These are phyloP conservation scores for Trametes sp. DNA, from an alignment of 1,284 basidiomycete genomes.

Conservation along the genomic window DNA sequence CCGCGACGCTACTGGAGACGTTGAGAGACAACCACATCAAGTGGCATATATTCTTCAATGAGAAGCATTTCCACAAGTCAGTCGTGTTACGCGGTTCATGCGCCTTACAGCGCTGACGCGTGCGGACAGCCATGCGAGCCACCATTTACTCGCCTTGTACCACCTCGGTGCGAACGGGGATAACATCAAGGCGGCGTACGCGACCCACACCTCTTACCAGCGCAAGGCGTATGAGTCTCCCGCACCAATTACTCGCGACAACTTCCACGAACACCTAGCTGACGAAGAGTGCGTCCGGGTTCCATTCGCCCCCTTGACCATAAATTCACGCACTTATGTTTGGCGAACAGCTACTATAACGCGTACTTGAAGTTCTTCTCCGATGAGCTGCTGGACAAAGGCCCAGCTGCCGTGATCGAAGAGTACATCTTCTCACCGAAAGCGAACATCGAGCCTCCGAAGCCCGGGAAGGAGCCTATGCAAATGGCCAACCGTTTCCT, in stretches of 20 bases:
- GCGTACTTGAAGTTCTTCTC: constrained; percentile 67
- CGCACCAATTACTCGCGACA: constrained; percentile 48
- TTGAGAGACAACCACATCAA: constrained; percentile 64
- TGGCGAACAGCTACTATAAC: constrained; percentile 66
- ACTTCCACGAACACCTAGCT: constrained; percentile 58
- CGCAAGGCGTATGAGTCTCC: constrained; percentile 51
- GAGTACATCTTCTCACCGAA: constrained; percentile 63
- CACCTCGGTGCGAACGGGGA: constrained; percentile 52
- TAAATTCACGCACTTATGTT: too few species aligned
- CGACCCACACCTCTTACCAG: constrained; percentile 49
- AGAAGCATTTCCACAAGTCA: constrained; percentile 64
- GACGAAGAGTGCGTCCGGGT: constrained; percentile 50
- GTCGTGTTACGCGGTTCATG: constrained; percentile 5
- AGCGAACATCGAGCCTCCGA: constrained; percentile 51
- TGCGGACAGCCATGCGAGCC: constrained; percentile 53
- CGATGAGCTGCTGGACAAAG: constrained; percentile 51
- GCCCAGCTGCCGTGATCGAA: constrained; percentile 54
- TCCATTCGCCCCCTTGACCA: background rate
- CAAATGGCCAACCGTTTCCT: constrained; percentile 69
- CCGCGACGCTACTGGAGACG: constrained; percentile 50
- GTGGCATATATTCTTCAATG: constrained; percentile 70
- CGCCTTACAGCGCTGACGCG: background rate
- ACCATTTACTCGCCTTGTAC: constrained; percentile 60
- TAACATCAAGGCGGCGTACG: constrained; percentile 52
- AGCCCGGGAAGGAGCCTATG: constrained; percentile 47